A percentile compares a stretch with the other conserved stretches of the same genome.
Evolutionary conservation across 495 filamentous ascomycete genomes (phyloP).

Genomic region (Terfezia claveryi): DNA sequence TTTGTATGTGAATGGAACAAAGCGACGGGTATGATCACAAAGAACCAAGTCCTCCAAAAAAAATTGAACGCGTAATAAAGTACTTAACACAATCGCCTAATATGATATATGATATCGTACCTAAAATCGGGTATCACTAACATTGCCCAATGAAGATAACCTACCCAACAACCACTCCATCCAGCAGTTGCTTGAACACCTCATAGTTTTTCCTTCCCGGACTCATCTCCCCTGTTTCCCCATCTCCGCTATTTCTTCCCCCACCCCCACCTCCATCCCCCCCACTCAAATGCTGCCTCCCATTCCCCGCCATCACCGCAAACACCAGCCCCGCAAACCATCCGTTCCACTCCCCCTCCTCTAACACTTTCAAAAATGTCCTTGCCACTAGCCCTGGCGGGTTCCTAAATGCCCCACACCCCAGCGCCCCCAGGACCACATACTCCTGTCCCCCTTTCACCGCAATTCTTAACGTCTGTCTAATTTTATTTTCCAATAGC

Average conservation of each 20-base stretch:
- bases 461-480: slow-evolving; percentile 34
- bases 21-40: no score
- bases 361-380: slow-evolving; percentile 35
- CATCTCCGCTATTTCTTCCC: slow-evolving; percentile 14
- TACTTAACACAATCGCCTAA: no score
- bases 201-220: not conserved
- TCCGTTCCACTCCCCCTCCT: slow-evolving; percentile 17
- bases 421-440: slow-evolving; percentile 44
- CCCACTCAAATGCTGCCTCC: slow-evolving; percentile 8
- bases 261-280: slow-evolving; percentile 26
- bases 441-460: slow-evolving; percentile 27
- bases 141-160: not conserved
- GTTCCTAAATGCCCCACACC: slow-evolving; percentile 45
- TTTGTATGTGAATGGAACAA: no score
- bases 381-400: slow-evolving; percentile 38
- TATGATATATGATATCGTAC: no score
- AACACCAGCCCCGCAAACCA: slow-evolving; percentile 28
- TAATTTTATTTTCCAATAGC: slow-evolving; percentile 31
- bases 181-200: not conserved
- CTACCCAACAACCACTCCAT: not conserved
- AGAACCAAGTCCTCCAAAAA: no score
- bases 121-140: no score
- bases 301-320: slow-evolving; percentile 12
- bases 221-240: not conserved
- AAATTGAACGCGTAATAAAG: no score